These are phyloP conservation scores for Teratosphaeria destructans DNA, from an alignment of 2,329 filamentous ascomycete genomes.

Conservation along the genomic window DNA sequence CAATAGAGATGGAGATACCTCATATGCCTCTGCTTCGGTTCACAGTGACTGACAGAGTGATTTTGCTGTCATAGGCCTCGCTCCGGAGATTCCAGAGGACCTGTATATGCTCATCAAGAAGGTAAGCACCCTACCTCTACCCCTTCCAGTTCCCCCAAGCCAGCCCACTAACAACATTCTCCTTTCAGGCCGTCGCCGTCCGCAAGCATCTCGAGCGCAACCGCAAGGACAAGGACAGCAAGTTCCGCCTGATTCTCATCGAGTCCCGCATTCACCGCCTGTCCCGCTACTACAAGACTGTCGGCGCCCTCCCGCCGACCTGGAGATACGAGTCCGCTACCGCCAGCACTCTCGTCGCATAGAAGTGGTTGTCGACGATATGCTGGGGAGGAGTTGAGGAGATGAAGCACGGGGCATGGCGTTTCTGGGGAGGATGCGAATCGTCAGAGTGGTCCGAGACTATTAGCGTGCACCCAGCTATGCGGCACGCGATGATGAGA, in stretches of 20 bases:
- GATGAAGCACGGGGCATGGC: background rate
- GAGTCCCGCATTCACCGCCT: slow-evolving; percentile 99
- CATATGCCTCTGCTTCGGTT: slow-evolving; percentile 33
- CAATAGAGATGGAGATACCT: slow-evolving; percentile 5
- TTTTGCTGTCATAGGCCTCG: slow-evolving; percentile 64
- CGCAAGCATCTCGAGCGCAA: slow-evolving; percentile 99
- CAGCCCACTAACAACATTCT: background rate
- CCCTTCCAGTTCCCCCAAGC: background rate
- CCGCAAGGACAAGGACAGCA: slow-evolving; percentile 99
- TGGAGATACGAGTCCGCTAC: slow-evolving; percentile 99
- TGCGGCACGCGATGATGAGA: background rate
- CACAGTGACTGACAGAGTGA: slow-evolving; percentile 33
- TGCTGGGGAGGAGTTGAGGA: background rate
- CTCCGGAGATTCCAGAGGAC: slow-evolving; percentile 97
- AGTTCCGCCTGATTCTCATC: slow-evolving; percentile 99
- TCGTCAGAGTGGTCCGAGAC: background rate
- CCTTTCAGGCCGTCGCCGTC: slow-evolving; percentile 74
- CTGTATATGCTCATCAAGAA: slow-evolving; percentile 99
- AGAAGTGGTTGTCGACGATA: slow-evolving; percentile 37
- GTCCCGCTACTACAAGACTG: slow-evolving; percentile 99
- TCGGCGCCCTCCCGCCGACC: slow-evolving; percentile 71
- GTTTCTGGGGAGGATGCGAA: background rate
- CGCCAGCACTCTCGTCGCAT: slow-evolving; percentile 86
- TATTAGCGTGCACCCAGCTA: background rate
- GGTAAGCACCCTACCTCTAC: slow-evolving; percentile 44